phyloP scores from a whole-genome alignment of 805 yeast species.

The Isabelozyma rhagii region DNA sequence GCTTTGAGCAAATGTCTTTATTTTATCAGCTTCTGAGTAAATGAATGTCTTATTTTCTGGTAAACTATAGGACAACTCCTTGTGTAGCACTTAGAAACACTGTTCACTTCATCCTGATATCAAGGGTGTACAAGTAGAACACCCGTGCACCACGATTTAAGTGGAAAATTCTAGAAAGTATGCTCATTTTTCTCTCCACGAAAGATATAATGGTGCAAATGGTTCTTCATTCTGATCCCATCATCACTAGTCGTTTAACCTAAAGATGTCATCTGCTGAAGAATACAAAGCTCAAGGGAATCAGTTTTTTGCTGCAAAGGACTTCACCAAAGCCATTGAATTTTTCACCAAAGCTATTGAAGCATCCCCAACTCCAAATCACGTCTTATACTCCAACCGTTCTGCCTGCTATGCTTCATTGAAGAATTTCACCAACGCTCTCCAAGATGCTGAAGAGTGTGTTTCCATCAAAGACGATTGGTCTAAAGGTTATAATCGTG shows the following conservation, averaged over 20 bases:
- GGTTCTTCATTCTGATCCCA: background rate
- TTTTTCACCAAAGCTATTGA: slow-evolving; percentile 84
- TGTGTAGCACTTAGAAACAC: no score
- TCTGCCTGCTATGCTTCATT: slow-evolving; percentile 87
- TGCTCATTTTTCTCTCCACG: background rate
- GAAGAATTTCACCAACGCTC: slow-evolving; percentile 69
- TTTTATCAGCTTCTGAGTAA: no score
- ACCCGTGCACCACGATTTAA: background rate
- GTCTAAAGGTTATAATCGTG: slow-evolving; percentile 95
- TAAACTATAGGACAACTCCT: no score
- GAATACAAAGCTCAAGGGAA: slow-evolving; percentile 90
- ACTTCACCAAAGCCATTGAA: slow-evolving; percentile 76
- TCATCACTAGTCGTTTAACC: background rate
- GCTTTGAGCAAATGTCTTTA: no score
- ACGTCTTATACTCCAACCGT: slow-evolving; percentile 89
- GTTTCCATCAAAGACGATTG: slow-evolving; percentile 77
- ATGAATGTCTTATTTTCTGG: no score
- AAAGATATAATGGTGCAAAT: background rate
- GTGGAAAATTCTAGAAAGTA: background rate
- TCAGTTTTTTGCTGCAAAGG: slow-evolving; percentile 86
- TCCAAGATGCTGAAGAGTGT: slow-evolving; percentile 82
- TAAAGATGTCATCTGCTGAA: slow-evolving; percentile 52
- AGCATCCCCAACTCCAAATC: slow-evolving; percentile 78
- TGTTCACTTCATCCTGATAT: background rate
- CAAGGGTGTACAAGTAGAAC: background rate